phyloP scores from a whole-genome alignment of 1,284 basidiomycete genomes.

The Mycosarcoma maydis region DNA sequence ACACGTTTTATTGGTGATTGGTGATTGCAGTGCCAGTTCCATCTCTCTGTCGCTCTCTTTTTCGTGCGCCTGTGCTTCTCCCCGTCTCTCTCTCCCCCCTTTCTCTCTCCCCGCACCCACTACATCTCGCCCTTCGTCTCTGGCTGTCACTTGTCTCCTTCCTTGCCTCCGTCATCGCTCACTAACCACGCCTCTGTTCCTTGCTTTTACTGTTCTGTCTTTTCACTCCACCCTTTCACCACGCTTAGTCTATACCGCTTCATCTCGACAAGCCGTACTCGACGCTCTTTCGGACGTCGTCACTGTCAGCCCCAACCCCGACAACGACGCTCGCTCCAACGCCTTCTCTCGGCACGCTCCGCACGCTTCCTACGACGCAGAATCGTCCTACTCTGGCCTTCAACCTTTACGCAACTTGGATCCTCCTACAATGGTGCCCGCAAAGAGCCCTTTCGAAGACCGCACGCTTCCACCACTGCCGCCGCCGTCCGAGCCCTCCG shows the following conservation, averaged over 20 bases:
- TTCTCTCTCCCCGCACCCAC: not conserved
- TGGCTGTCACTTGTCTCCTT: not conserved
- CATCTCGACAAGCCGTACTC: slow-evolving; percentile 41
- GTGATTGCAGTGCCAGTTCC: too few relatives aligned
- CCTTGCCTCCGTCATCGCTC: too few relatives aligned
- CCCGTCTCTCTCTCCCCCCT: not conserved
- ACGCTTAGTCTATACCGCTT: slow-evolving; percentile 20
- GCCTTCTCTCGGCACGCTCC: slow-evolving; percentile 20
- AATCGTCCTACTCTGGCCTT: slow-evolving; percentile 37
- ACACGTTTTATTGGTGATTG: too few relatives aligned
- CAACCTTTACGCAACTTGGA: slow-evolving; percentile 37
- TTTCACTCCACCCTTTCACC: not conserved
- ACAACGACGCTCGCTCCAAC: slow-evolving; percentile 3
- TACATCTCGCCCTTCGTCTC: not conserved
- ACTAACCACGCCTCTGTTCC: slow-evolving; percentile 1
- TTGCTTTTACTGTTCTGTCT: not conserved
- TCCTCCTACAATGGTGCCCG: slow-evolving; percentile 46
- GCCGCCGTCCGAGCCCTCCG: slow-evolving; percentile 28
- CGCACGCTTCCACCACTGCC: slow-evolving; percentile 43
- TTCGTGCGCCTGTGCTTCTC: not conserved
- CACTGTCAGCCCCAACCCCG: slow-evolving; percentile 35
- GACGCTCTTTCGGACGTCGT: slow-evolving; percentile 60
- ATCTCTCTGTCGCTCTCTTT: too few relatives aligned
- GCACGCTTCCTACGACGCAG: slow-evolving; percentile 30
- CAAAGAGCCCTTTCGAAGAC: slow-evolving; percentile 50